Conservation (phyloP, 495 filamentous ascomycete species). For the Cryomyces minteri region DNA sequence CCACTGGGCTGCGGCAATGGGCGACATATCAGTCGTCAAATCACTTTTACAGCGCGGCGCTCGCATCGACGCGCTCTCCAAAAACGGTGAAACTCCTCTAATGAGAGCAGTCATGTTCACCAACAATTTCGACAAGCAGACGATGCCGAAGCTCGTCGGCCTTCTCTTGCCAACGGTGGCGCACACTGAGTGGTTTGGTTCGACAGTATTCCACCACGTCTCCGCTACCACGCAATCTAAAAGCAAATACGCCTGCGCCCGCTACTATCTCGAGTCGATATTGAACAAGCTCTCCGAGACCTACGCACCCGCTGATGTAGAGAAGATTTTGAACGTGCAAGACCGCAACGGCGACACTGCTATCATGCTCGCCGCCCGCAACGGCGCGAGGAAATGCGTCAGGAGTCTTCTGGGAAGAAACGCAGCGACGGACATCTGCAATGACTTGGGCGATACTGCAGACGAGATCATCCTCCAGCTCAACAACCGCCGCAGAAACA, state of each 20-base stretch:
- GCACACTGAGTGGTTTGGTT: conserved; percentile 52
- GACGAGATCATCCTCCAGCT: conserved; percentile 44
- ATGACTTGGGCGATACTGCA: conserved; percentile 59
- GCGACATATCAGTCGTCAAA: conserved; percentile 77
- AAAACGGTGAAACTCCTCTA: conserved; percentile 78
- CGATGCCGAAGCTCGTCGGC: conserved; percentile 61
- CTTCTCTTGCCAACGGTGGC: conserved; percentile 61
- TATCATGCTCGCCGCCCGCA: conserved; percentile 66
- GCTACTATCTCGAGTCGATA: conserved; percentile 86
- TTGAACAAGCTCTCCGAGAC: conserved; percentile 63
- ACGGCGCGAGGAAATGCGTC: conserved; percentile 56
- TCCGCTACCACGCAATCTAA: conserved; percentile 63
- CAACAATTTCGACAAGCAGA: conserved; percentile 82
- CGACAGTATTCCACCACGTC: conserved; percentile 84
- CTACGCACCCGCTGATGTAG: conserved; percentile 45
- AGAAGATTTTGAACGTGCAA: conserved; percentile 47
- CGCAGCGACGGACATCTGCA: conserved; percentile 61
- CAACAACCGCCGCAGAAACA: conserved; percentile 28
- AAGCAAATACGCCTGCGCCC: conserved; percentile 62
- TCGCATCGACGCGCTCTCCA: conserved; percentile 43
- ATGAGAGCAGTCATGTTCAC: conserved; percentile 92
- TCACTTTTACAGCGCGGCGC: conserved; percentile 64
- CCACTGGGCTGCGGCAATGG: conserved; percentile 98
- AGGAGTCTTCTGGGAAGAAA: conserved; percentile 49
- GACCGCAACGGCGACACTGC: conserved; percentile 81